Conservation (phyloP, 2,329 filamentous ascomycete genomes). For the Thelonectria olida region DNA sequence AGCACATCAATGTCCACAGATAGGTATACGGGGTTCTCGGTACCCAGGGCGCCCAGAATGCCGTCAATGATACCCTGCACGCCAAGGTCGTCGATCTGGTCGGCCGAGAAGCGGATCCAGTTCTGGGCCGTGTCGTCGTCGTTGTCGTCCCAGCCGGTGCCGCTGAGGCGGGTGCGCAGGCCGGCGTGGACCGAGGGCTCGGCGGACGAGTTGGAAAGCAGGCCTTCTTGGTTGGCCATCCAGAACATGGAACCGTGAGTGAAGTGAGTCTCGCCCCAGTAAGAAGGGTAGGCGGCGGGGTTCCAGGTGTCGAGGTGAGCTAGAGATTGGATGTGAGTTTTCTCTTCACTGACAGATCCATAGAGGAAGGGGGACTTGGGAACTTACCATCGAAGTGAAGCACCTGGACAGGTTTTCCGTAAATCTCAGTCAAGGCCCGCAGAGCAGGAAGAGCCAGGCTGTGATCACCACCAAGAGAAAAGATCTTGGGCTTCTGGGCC, state of each 20-base stretch:
- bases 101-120: constrained; percentile 80
- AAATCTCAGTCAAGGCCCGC: constrained; percentile 69
- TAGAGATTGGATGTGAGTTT: constrained; percentile 26
- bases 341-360: background rate
- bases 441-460: constrained; percentile 75
- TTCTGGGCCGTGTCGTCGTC: constrained; percentile 78
- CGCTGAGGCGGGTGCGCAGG: constrained; percentile 78
- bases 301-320: constrained; percentile 87
- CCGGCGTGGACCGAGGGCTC: constrained; percentile 85
- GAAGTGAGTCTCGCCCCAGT: constrained; percentile 75
- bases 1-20: constrained; percentile 86
- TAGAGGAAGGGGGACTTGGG: too few relatives aligned
- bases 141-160: constrained; percentile 72
- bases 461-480: constrained; percentile 80
- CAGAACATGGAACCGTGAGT: constrained; percentile 94
- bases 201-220: constrained; percentile 75
- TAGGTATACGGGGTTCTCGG: constrained; percentile 81
- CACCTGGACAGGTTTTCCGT: constrained; percentile 72
- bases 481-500: constrained; percentile 61
- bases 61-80: constrained; percentile 72
- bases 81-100: constrained; percentile 88
- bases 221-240: constrained; percentile 82
- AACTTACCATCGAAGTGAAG: constrained; percentile 74
- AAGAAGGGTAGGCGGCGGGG: constrained; percentile 79
- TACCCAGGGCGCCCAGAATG: constrained; percentile 78